Evolutionary conservation across 495 filamentous ascomycete genomes (phyloP).

Genomic region (Penicillium fimorum): DNA sequence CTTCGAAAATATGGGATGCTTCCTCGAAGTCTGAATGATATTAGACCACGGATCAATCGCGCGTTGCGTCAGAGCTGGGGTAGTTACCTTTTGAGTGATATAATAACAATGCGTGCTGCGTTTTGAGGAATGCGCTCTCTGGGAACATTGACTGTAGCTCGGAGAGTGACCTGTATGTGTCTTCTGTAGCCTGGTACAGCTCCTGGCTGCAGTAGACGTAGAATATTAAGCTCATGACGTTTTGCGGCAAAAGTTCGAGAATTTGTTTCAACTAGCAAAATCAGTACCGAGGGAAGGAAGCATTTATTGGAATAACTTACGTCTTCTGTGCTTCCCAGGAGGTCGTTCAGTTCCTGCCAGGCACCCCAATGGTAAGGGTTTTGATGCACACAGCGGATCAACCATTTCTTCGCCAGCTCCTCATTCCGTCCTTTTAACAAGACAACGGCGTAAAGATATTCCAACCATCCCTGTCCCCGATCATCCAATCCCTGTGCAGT

Average conservation of each 20-base stretch:
- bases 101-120: slow-evolving; percentile 79
- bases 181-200: slow-evolving; percentile 78
- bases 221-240: slow-evolving; percentile 92
- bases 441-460: slow-evolving; percentile 91
- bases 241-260: slow-evolving; percentile 67
- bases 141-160: slow-evolving; percentile 84
- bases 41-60: background rate
- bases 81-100: slow-evolving; percentile 78
- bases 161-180: slow-evolving; percentile 64
- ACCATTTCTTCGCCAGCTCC: slow-evolving; percentile 72
- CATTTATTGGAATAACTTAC: slow-evolving; percentile 50
- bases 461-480: slow-evolving; percentile 85
- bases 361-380: slow-evolving; percentile 96
- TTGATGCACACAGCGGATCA: slow-evolving; percentile 78
- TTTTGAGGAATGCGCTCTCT: slow-evolving; percentile 79
- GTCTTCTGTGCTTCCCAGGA: slow-evolving; percentile 78
- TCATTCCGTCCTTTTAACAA: slow-evolving; percentile 90
- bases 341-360: slow-evolving; percentile 82
- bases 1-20: slow-evolving; percentile 80
- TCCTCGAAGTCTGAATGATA: slow-evolving; percentile 65
- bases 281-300: slow-evolving; percentile 12
- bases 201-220: slow-evolving; percentile 86
- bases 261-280: slow-evolving; percentile 54
- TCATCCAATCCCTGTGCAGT: slow-evolving; percentile 56
- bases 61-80: background rate